Percentiles rank a stretch among this genome's conserved stretches.
Evolutionary conservation across 2,329 filamentous ascomycete genomes (phyloP).

Genomic region (Cladosporium sp.): DNA sequence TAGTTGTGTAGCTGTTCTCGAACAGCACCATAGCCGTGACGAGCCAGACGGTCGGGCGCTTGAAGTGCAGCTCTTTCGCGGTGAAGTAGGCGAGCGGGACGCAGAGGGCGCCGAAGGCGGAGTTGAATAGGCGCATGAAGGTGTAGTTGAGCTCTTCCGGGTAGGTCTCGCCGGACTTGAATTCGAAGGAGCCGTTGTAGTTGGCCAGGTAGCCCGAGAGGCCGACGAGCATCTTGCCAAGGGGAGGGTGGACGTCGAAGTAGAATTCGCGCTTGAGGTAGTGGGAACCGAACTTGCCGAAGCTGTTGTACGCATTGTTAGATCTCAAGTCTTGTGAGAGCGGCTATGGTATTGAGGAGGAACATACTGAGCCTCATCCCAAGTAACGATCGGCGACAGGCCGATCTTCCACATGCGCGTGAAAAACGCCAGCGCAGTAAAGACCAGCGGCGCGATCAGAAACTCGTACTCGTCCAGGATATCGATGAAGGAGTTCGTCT

Average conservation of each 20-base stretch:
- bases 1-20: conserved; percentile 99
- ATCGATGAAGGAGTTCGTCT: conserved; percentile 51
- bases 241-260: conserved; percentile 92
- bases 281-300: conserved; percentile 97
- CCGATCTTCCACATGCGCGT: conserved; percentile 64
- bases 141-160: conserved; percentile 92
- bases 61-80: conserved; percentile 81
- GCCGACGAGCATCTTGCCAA: conserved; percentile 97
- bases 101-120: conserved; percentile 85
- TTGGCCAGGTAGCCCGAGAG: conserved; percentile 92
- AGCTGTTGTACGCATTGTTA: conserved; percentile 32
- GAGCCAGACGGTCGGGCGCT: conserved; percentile 83
- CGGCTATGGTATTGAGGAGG: not conserved
- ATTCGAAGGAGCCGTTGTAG: conserved; percentile 98
- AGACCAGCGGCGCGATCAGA: conserved; percentile 57
- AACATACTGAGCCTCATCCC: conserved; percentile 68
- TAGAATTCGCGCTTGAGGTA: conserved; percentile 99
- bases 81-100: conserved; percentile 94
- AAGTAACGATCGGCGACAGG: conserved; percentile 64
- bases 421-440: conserved; percentile 58
- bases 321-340: not conserved
- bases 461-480: conserved; percentile 58
- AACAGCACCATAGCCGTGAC: conserved; percentile 95
- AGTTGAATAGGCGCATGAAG: conserved; percentile 98
- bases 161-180: conserved; percentile 97